A percentile compares a stretch with the other conserved stretches of the same genome.
Conservation (phyloP, 345 rosid genomes). For the Camelina neglecta region DNA sequence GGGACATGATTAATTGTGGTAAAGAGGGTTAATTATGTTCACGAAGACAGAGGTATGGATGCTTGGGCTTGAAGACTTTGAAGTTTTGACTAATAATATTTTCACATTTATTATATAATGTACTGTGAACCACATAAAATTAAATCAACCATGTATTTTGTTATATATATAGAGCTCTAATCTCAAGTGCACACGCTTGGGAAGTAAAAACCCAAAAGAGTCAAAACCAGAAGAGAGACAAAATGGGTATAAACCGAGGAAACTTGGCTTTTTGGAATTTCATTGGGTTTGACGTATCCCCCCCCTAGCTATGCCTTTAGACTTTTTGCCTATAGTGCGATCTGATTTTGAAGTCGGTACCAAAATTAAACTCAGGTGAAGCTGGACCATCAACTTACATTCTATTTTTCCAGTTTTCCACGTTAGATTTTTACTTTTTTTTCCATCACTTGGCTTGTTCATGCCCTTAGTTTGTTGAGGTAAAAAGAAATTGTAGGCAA, state of each 20-base stretch:
- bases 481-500: background rate
- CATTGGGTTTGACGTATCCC: conserved; percentile 29
- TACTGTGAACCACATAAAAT: conserved; percentile 8
- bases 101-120: conserved; percentile 12
- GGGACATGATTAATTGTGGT: conserved; percentile 32
- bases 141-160: conserved; percentile 21
- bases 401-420: conserved; percentile 39
- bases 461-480: conserved; percentile 7
- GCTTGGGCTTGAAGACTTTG: conserved; percentile 46
- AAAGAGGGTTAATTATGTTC: conserved; percentile 34
- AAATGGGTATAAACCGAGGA: conserved; percentile 46
- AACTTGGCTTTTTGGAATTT: conserved; percentile 40
- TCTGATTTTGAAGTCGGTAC: conserved; percentile 45
- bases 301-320: conserved; percentile 28
- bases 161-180: conserved; percentile 12
- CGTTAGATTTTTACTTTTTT: conserved; percentile 1
- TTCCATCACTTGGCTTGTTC: background rate
- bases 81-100: conserved; percentile 36
- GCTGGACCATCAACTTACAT: conserved; percentile 38
- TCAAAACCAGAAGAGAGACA: conserved; percentile 46
- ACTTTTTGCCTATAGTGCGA: conserved; percentile 44
- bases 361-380: conserved; percentile 42
- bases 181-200: conserved; percentile 49
- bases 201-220: conserved; percentile 40
- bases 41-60: conserved; percentile 43